These are phyloP conservation scores for Fusarium sp. DNA, from an alignment of 2,329 filamentous ascomycete species.

Conservation along the genomic window DNA sequence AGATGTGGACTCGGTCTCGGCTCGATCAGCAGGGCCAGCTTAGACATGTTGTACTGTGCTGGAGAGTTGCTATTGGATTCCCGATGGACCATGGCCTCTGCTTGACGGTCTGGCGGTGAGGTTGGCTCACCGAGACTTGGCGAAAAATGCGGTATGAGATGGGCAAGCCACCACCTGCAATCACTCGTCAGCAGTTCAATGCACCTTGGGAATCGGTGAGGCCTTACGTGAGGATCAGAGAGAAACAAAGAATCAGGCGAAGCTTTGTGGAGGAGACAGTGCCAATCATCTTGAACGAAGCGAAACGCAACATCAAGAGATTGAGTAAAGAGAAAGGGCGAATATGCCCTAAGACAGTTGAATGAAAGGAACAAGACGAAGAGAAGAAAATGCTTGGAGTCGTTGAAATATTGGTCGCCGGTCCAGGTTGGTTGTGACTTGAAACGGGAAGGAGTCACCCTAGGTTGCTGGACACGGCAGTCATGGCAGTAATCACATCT, in stretches of 20 bases:
- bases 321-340: background rate
- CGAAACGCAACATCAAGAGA: background rate
- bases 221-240: background rate
- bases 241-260: background rate
- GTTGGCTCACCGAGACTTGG: slow-evolving; percentile 55
- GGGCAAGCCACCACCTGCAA: slow-evolving; percentile 61
- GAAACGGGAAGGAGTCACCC: background rate
- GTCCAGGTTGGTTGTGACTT: background rate
- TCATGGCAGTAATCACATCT: background rate
- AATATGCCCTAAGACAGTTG: background rate
- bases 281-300: background rate
- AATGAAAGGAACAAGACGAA: too few relatives aligned
- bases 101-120: slow-evolving; percentile 48
- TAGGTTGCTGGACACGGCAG: background rate
- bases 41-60: slow-evolving; percentile 59
- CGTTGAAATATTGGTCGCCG: background rate
- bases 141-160: slow-evolving; percentile 57
- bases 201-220: background rate
- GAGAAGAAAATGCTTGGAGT: background rate
- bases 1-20: slow-evolving; percentile 60
- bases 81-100: slow-evolving; percentile 17
- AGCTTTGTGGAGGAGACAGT: background rate
- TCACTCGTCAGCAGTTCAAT: background rate
- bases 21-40: slow-evolving; percentile 66
- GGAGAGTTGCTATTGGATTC: slow-evolving; percentile 48